phyloP scores from a whole-genome alignment of 331 rosid genomes.

The Quercus phellos region DNA sequence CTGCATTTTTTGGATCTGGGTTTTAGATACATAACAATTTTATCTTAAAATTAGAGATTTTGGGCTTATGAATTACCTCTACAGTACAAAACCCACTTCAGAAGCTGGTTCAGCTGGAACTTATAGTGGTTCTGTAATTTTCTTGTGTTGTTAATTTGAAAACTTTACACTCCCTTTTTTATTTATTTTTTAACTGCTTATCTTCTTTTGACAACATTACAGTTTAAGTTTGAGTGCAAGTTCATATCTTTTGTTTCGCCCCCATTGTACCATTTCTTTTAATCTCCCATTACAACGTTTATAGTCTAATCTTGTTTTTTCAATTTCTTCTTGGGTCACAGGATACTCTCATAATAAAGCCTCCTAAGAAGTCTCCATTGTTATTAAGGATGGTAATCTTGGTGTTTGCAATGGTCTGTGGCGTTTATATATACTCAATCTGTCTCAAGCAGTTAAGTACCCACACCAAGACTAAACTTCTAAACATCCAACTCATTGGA shows the following conservation, averaged over 20 bases:
- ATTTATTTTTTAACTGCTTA: background rate
- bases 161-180: background rate
- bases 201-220: background rate
- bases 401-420: slow-evolving; percentile 57
- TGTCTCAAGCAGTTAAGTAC: slow-evolving; percentile 68
- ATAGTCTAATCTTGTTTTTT: background rate
- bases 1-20: slow-evolving; percentile 32
- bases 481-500: slow-evolving; percentile 40
- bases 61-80: background rate
- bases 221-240: too few relatives aligned
- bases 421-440: slow-evolving; percentile 61
- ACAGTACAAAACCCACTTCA: background rate
- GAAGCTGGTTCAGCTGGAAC: background rate
- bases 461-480: slow-evolving; percentile 40
- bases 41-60: slow-evolving; percentile 2
- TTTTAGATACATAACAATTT: background rate
- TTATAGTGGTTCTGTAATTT: background rate
- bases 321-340: slow-evolving; percentile 29
- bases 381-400: slow-evolving; percentile 56
- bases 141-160: background rate
- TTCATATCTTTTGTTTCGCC: too few relatives aligned
- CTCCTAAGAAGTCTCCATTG: slow-evolving; percentile 74
- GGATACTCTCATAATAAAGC: slow-evolving; percentile 59
- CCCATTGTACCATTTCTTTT: background rate
- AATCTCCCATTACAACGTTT: background rate